Conservation (phyloP, 1,139 yeast species). For the Geotrichum restrictum region DNA sequence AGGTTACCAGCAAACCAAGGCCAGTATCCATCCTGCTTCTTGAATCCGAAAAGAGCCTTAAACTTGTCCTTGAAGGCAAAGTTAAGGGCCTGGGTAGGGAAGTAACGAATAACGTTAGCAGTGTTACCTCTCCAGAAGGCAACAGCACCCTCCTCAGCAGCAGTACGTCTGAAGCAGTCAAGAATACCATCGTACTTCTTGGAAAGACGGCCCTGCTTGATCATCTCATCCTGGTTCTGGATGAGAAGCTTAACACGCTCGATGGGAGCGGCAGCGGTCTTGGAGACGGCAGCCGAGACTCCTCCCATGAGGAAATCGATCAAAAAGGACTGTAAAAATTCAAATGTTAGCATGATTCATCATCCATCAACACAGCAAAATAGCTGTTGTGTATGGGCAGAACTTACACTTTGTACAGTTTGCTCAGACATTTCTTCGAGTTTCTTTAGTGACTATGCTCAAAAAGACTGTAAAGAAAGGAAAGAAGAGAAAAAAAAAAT, state of each 20-base stretch:
- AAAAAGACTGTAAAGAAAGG: not conserved
- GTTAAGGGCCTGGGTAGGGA: constrained; percentile 83
- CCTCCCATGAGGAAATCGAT: constrained; percentile 73
- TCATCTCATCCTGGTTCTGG: constrained; percentile 82
- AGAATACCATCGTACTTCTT: constrained; percentile 62
- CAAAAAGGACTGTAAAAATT: constrained; percentile 42
- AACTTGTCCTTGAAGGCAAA: constrained; percentile 82
- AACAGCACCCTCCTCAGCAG: constrained; percentile 65
- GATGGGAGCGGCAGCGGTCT: constrained; percentile 82
- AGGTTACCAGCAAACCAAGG: constrained; percentile 74
- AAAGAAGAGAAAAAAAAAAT: not conserved
- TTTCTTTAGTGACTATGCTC: not conserved
- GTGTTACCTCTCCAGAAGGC: constrained; percentile 86
- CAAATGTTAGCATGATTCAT: not conserved
- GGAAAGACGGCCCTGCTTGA: constrained; percentile 73
- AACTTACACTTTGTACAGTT: not conserved
- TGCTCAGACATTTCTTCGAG: constrained; percentile 8
- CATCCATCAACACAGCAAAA: constrained; percentile 5
- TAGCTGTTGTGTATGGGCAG: too few species aligned
- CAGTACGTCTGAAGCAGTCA: constrained; percentile 71
- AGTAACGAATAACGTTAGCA: constrained; percentile 77
- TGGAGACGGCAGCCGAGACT: constrained; percentile 80
- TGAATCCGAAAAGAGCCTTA: constrained; percentile 72
- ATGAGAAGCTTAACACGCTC: constrained; percentile 78
- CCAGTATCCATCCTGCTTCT: constrained; percentile 64